These are phyloP conservation scores for Breynia disticha DNA, from an alignment of 441 rosid genomes.

Conservation along the genomic window DNA sequence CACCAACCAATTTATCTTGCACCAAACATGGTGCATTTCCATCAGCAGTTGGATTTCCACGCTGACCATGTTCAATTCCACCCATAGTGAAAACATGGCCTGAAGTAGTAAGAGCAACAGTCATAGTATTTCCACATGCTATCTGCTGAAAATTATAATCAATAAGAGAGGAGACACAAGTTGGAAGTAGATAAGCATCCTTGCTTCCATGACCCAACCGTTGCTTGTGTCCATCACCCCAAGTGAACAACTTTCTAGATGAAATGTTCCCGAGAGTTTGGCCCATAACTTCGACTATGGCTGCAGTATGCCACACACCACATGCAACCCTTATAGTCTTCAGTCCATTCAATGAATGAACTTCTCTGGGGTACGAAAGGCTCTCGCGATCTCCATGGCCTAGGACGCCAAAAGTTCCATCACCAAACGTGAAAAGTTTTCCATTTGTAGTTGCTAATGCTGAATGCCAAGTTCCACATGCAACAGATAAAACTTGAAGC, in stretches of 20 bases:
- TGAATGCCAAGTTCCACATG: constrained; percentile 99
- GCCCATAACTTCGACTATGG: constrained; percentile 97
- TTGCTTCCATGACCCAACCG: constrained; percentile 95
- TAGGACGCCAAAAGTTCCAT: constrained; percentile 96
- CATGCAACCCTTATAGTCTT: constrained; percentile 93
- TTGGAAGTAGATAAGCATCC: constrained; percentile 83
- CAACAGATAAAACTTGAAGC: constrained; percentile 80
- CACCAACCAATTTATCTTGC: constrained; percentile 77
- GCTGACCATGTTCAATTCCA: constrained; percentile 90
- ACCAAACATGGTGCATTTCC: constrained; percentile 75
- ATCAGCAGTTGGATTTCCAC: constrained; percentile 86
- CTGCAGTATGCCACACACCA: constrained; percentile 99
- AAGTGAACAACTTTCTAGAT: constrained; percentile 92
- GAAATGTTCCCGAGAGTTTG: constrained; percentile 87
- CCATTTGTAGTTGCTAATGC: constrained; percentile 91
- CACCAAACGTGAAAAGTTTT: constrained; percentile 92
- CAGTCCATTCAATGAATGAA: constrained; percentile 89
- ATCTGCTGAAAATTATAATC: constrained; percentile 94
- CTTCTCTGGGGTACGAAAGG: constrained; percentile 82
- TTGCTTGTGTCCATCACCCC: constrained; percentile 99
- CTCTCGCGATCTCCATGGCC: constrained; percentile 91
- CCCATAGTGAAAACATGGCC: constrained; percentile 96
- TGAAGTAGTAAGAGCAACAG: constrained; percentile 77
- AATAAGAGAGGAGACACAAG: constrained; percentile 90
- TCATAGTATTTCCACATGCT: constrained; percentile 89